Evolutionary conservation across 23 red algal species (phyloP), one percentile per base, ranked within the genome.

Genomic region (Gracilaria gracilis): DNA sequence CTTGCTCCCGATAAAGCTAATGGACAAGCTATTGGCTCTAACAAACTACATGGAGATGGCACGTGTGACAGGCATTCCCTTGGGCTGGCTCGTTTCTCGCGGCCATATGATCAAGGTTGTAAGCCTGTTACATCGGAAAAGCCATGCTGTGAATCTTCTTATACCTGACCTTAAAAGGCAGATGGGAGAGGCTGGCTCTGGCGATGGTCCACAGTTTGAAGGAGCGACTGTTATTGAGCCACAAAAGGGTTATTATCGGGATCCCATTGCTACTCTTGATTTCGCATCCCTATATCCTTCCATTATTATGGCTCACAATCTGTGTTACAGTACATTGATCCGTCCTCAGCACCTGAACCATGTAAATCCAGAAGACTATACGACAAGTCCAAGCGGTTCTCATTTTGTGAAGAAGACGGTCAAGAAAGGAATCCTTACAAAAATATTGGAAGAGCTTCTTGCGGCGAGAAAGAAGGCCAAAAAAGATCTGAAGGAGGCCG

Each of bases 71-170:
- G 97, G 97, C 27, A 93, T 99, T 20, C 94, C 97, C 9, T 70
- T 99, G 69, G 94, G 88, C 36, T 99, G 97, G 97, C 80, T 99
- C 37, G 75, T 99, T n/a, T 94, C 88, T 11, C 84, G 94, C 25
- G 97, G 97, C 14, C 97, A 99, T 80, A 99, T 99, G 97, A 90
- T 99, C 79, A 99, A 99, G 73, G 97, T 99, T 13, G 97, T 99
- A 25, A 93, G 88, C 57, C 54, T 99, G 61, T 58, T 99, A 57
- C 97, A 99, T 79, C 93, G 97, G 36, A 99, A 99, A 69, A 95
- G 90, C 39, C 62, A 80, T 79, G 28, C 50, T 13, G 92, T 89
- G 39, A 65, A 87, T 66, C 79, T 99, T 32, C 58, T 99, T 14
- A 88, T 99, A 19, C 97, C 97, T 19, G 97, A 99, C 61, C 4